phyloP scores from a whole-genome alignment of 768 basidiomycete genomes.

The Omphalotus guepiniiformis region DNA sequence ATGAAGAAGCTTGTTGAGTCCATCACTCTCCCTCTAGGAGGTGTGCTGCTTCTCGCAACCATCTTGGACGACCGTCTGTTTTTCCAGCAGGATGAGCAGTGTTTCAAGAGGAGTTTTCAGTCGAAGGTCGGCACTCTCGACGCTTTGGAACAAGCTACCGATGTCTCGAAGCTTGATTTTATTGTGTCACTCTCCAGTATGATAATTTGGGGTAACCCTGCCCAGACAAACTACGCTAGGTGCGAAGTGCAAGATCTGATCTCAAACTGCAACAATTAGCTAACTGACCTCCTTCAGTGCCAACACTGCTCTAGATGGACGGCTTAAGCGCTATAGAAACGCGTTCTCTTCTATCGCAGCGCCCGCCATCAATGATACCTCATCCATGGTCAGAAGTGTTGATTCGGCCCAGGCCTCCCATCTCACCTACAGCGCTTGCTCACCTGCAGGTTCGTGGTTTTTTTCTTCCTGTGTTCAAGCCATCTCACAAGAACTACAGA shows the following conservation, averaged over 20 bases:
- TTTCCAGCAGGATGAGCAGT: no score
- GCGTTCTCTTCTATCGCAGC: constrained; percentile 1
- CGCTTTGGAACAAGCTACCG: no score
- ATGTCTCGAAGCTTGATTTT: neutral
- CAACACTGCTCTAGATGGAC: constrained; percentile 3
- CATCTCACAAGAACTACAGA: neutral
- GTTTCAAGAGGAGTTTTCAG: neutral
- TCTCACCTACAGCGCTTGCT: neutral
- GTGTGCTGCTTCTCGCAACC: neutral
- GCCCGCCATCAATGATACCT: constrained; percentile 1
- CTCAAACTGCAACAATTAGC: neutral
- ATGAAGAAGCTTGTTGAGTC: neutral
- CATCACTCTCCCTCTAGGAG: neutral
- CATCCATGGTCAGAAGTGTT: neutral
- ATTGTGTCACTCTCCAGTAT: neutral
- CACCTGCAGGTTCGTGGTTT: no score
- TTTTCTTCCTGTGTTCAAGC: no score
- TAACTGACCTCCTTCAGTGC: neutral
- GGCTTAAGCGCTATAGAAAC: neutral
- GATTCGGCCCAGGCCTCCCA: neutral
- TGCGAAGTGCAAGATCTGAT: neutral
- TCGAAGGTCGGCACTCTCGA: neutral
- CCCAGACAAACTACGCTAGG: constrained; percentile 5
- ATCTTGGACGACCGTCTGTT: neutral
- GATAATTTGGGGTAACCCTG: neutral